Conservation (phyloP, 768 basidiomycete species). For the Boletus sensibilis region DNA sequence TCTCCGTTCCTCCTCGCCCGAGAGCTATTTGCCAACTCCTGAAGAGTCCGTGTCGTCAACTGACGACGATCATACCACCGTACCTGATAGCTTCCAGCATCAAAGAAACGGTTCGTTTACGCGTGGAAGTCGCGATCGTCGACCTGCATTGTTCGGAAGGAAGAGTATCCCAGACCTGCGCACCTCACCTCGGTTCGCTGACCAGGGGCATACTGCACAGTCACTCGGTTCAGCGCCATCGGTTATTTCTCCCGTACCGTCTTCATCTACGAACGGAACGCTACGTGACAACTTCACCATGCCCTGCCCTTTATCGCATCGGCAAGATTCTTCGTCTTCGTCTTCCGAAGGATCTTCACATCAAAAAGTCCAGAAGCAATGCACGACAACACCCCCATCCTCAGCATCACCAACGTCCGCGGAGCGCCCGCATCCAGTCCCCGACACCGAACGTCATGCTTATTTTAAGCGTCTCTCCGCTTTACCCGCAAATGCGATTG, state of each 20-base stretch:
- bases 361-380: slow-evolving; percentile 25
- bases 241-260: slow-evolving; percentile 3
- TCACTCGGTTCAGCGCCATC: slow-evolving; percentile 25
- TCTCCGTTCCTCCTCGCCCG: slow-evolving; percentile 52
- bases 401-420: slow-evolving; percentile 41
- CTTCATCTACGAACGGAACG: slow-evolving; percentile 15
- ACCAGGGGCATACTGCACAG: slow-evolving; percentile 23
- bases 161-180: slow-evolving; percentile 88
- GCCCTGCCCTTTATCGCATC: slow-evolving; percentile 41
- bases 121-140: slow-evolving; percentile 37
- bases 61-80: slow-evolving; percentile 41
- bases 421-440: slow-evolving; percentile 40
- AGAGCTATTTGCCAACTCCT: slow-evolving; percentile 55
- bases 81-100: slow-evolving; percentile 36
- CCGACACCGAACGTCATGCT: slow-evolving; percentile 79
- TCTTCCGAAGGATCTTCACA: slow-evolving; percentile 31
- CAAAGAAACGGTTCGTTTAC: slow-evolving; percentile 53
- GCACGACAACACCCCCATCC: slow-evolving; percentile 32
- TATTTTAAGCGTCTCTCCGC: slow-evolving; percentile 94
- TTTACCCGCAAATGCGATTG: slow-evolving; percentile 57
- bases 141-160: slow-evolving; percentile 51
- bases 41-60: slow-evolving; percentile 53
- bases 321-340: slow-evolving; percentile 48
- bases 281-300: slow-evolving; percentile 33
- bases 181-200: slow-evolving; percentile 42